Base-by-base conservation (phyloP, 345 rosid genomes). In the Linum trigynum region DNA sequence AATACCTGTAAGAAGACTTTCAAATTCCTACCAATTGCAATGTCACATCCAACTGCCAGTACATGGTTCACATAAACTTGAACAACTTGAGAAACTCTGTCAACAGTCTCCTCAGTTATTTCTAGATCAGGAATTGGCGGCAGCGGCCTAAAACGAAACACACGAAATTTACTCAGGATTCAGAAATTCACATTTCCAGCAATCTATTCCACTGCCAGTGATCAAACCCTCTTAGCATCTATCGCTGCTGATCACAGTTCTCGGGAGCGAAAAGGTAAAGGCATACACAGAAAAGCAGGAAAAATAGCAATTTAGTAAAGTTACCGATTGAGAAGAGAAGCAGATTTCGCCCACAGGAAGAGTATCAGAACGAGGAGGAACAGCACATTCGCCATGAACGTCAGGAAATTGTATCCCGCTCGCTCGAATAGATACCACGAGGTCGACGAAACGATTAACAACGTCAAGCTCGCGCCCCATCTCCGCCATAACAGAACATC, bases 341-440 rank as follows among this genome's bases (percentile, higher is more conserved):
- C 99, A 69, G 99, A 95, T 80, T 91, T 95, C 32, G 94, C 96
- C 99, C 99, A 91, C 38, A 89, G 67, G 82, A 91, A 95, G 82
- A 95, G 90, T 70, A 87, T 82, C 0, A 75, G 75, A 38, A 89
- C 84, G 8, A 95, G 95, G 57, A 84, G 85, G 74, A 89, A 79
- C 58, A 91, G 68, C 11, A 85, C 96, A 69, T 91, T 89, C 17
- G 96, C 81, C 63, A 84, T 73, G 68, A 87, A 89, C 35, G 95
- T 79, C 74, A 89, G 66, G 65, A 83, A 65, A 82, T 79, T 91
- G 79, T 95, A 89, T 60, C 96, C 96, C 53, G 78, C 91, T 76
- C 76, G 78, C 72, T 95, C 98, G 48, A 89, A 89, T 10, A 87
- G 73, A 71, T 81, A 71, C 99, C 99, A 95, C 69, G 82, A 53